Base-by-base conservation (phyloP, 2,329 filamentous ascomycete species). In the Trichoderma sp. region DNA sequence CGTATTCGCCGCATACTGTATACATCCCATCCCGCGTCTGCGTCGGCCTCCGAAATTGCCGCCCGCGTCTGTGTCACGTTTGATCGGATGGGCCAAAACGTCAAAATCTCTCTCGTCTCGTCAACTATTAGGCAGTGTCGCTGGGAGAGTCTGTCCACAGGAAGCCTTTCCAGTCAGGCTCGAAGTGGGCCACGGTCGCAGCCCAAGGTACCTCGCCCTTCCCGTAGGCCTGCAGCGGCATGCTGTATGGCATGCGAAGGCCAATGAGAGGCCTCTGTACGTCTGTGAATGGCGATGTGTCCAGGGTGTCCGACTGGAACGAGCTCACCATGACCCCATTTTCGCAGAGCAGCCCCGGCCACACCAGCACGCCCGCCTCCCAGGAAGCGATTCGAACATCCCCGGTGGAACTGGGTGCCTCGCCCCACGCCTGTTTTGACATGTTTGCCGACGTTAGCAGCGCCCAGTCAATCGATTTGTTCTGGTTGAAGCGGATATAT, bases 401-500 rank as follows among this genome's bases (percentile, higher is more conserved):
- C 1, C 86, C 87, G 3, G 82, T 80, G 4, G 81, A 77, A 69
- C 85, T 87, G 1, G 76, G 77, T 3, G 85, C 82, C 42, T 90
- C 88, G 1, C 93, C 93, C 94, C 93, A 97, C 0, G 93, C 93
- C 78, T 97, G 93, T 70, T 90, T 94, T 2, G 92, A 95, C 2
- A 97, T 77, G 72, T 97, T 97, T n/a, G 93, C 93, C n/a, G 92
- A 95, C 0, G 92, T 96, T 2, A 96, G 77, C 70, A 97, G 83
- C 2, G 92, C 92, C 94, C 93, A 97, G 74, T 95, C 91, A 45
- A 96, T 89, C 0, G 79, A 78, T 2, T 73, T 76, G 19, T 80
- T 74, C n/a, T 76, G 71, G 64, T 81, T 79, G 71, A 84, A 93
- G 5, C 91, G 87, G 53, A 94, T 88, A 74, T 95, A 97, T 0